Evolutionary conservation across 345 rosid genomes (phyloP).

Genomic region (Lenwebbia sp.): DNA sequence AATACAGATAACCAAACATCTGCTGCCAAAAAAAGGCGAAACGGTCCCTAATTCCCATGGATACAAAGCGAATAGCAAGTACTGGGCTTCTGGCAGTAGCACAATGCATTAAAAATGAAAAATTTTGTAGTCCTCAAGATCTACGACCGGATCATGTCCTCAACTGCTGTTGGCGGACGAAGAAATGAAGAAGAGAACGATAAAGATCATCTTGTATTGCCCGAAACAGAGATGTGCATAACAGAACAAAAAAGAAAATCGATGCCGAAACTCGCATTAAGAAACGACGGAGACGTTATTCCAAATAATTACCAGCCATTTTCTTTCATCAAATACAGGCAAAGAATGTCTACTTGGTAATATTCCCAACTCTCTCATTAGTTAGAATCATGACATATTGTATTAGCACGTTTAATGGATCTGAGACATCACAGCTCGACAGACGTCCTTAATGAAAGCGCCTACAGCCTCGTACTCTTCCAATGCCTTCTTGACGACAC

Average conservation of each 20-base stretch:
- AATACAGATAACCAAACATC: too few relatives aligned
- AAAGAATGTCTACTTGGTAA: not conserved
- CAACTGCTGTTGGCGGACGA: not conserved
- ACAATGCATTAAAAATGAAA: too few relatives aligned
- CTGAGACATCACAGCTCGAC: not conserved
- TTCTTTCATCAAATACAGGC: not conserved
- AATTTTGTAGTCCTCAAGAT: too few relatives aligned
- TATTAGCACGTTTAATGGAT: not conserved
- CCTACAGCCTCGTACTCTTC: conserved; percentile 23
- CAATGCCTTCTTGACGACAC: conserved; percentile 12
- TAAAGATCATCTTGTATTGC: not conserved
- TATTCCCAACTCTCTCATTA: not conserved
- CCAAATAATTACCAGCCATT: not conserved
- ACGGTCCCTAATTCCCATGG: too few relatives aligned
- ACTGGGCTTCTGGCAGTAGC: too few relatives aligned
- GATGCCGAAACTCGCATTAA: not conserved
- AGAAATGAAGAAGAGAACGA: not conserved
- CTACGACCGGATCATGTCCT: too few relatives aligned
- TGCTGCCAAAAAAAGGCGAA: too few relatives aligned
- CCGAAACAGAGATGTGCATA: not conserved
- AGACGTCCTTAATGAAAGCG: not conserved
- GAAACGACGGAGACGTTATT: not conserved
- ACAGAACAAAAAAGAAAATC: not conserved
- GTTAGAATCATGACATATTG: not conserved
- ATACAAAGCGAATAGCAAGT: too few relatives aligned